These are phyloP conservation scores for Amylocystis lapponica DNA, from an alignment of 768 basidiomycete species.

Conservation along the genomic window DNA sequence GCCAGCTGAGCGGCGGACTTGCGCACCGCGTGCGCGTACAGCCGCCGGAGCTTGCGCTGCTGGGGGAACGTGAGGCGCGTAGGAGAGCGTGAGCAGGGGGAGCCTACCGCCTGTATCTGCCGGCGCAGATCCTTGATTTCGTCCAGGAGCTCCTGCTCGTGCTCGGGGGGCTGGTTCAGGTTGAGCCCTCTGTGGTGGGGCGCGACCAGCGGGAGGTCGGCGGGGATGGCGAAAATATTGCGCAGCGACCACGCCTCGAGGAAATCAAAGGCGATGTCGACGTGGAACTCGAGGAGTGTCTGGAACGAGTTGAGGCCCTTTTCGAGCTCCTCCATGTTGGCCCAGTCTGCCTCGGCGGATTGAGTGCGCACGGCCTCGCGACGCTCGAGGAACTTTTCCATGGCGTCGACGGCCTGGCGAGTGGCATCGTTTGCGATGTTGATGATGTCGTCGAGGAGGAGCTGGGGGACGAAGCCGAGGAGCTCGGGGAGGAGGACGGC, in stretches of 20 bases:
- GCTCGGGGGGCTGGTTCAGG: slow-evolving; percentile 51
- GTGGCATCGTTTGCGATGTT: slow-evolving; percentile 79
- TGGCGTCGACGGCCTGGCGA: slow-evolving; percentile 69
- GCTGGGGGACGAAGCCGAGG: slow-evolving; percentile 79
- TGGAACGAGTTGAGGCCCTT: slow-evolving; percentile 84
- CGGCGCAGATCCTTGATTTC: slow-evolving; percentile 64
- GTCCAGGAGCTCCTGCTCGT: slow-evolving; percentile 43
- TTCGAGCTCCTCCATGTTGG: slow-evolving; percentile 63
- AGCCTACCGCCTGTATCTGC: slow-evolving; percentile 64
- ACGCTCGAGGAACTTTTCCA: slow-evolving; percentile 70
- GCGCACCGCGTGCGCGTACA: slow-evolving; percentile 48
- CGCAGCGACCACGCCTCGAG: slow-evolving; percentile 87
- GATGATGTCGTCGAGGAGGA: slow-evolving; percentile 81
- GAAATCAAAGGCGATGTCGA: slow-evolving; percentile 87
- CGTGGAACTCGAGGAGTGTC: slow-evolving; percentile 81
- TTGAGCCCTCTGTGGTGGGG: slow-evolving; percentile 74
- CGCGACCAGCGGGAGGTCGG: slow-evolving; percentile 62
- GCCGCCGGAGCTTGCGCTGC: slow-evolving; percentile 62
- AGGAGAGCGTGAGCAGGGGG: background rate
- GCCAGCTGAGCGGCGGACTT: slow-evolving; percentile 39
- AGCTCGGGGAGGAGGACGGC: slow-evolving; percentile 63
- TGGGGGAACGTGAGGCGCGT: slow-evolving; percentile 22
- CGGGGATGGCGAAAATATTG: slow-evolving; percentile 78
- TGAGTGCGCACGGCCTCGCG: slow-evolving; percentile 67
- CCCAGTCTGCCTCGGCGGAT: slow-evolving; percentile 40